Base-by-base conservation (phyloP, 352 stramenopile species). In the Albugo candida region DNA sequence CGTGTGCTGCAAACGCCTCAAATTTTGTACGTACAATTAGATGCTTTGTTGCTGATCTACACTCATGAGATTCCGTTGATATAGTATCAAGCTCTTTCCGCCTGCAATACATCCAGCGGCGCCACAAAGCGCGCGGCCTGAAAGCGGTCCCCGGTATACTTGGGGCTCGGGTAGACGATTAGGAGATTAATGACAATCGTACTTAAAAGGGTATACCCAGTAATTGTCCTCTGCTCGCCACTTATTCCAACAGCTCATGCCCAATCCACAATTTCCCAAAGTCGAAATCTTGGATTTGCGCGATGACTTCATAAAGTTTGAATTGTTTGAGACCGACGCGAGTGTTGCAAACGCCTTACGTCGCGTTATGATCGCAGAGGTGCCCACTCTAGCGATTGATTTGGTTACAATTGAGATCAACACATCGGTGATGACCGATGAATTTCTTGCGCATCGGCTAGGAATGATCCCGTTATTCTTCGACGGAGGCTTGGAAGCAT, bases 321-420 rank as follows among this genome's bases (percentile, higher is more conserved):
- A 97, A 60, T 70, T 99, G 48, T 93, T 77, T 42, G 92, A 98
- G 58, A 98, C 91, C 10, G 95, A 98, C 59, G 84, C 84, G 5
- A 95, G 74, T 56, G 84, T 98, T 48, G 95, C 94, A 48, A 99
- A 99, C 65, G 76, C 95, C 24, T 76, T 99, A 48, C 83, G 95
- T 42, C 81, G 95, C 42, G 94, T 98, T 51, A 97, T 98, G 83
- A 97, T 97, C 65, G 77, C 83, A 10, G 91, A 97, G 64, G 92
- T 98, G 21, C 94, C 94, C 16, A 98, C 93, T n/a, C 63, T 99
- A 45, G 91, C 91, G 13, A 98, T 99, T 62, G 95, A 99, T 64
- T 72, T 98, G n/a, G 95, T 99, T 39, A 95, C 86, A 60, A 95
- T 98, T 62, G 71, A 95, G 61, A 78, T 96, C 52, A 99, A 99